Conservation (phyloP, 495 filamentous ascomycete genomes). For the Evansstolkia leycettana region DNA sequence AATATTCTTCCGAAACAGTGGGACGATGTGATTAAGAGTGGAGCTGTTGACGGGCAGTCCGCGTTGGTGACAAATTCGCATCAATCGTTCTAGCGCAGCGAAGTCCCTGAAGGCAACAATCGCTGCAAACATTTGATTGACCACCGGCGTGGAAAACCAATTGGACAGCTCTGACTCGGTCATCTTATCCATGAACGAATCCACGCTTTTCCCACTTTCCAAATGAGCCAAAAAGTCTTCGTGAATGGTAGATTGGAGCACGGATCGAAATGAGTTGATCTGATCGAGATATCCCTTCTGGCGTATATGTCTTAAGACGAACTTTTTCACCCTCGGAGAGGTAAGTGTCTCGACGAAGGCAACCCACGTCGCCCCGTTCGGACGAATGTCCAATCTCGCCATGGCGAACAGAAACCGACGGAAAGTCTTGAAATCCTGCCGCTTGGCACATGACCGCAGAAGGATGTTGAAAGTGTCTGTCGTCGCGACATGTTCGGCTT, state of each 20-base stretch:
- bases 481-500: slow-evolving; percentile 23
- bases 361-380: slow-evolving; percentile 33
- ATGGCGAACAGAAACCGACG: slow-evolving; percentile 19
- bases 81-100: slow-evolving; percentile 11
- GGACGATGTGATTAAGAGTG: slow-evolving; percentile 11
- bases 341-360: slow-evolving; percentile 23
- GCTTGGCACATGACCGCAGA: slow-evolving; percentile 20
- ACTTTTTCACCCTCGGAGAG: slow-evolving; percentile 16
- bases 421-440: slow-evolving; percentile 24
- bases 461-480: slow-evolving; percentile 34
- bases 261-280: slow-evolving; percentile 8
- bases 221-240: slow-evolving; percentile 23
- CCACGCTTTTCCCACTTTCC: slow-evolving; percentile 17
- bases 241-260: slow-evolving; percentile 19
- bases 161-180: slow-evolving; percentile 13
- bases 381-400: slow-evolving; percentile 19
- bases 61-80: slow-evolving; percentile 17
- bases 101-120: slow-evolving; percentile 11
- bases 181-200: slow-evolving; percentile 24
- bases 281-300: slow-evolving; percentile 20
- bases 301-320: slow-evolving; percentile 22
- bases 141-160: slow-evolving; percentile 21
- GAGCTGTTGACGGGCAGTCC: slow-evolving; percentile 9
- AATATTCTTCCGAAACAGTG: slow-evolving; percentile 11
- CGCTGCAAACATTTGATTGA: slow-evolving; percentile 26